Percentiles rank a stretch among this genome's conserved stretches.
These are phyloP conservation scores for Chaetomium fimeti DNA, from an alignment of 495 filamentous ascomycete species.

Conservation along the genomic window DNA sequence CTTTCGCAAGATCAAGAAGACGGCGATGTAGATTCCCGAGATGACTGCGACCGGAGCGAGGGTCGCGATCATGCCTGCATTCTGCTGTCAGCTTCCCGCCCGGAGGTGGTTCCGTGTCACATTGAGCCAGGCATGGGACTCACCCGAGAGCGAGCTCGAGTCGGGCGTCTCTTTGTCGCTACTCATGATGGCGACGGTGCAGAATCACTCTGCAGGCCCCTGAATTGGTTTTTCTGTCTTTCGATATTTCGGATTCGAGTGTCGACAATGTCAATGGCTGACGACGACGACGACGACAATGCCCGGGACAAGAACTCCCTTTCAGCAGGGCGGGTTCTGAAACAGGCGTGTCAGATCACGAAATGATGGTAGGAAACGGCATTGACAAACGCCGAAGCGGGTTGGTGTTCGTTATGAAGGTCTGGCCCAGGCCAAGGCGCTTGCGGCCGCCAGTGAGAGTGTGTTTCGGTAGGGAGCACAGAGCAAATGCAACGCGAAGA, in stretches of 20 bases:
- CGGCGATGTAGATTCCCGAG: conserved; percentile 59
- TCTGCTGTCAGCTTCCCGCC: conserved; percentile 3
- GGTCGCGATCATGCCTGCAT: conserved; percentile 61
- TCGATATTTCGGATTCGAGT: not conserved
- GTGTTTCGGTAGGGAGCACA: not conserved
- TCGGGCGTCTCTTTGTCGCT: not conserved
- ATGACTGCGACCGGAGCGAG: conserved; percentile 66
- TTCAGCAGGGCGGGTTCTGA: not conserved
- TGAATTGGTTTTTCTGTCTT: not conserved
- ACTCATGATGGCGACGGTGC: conserved; percentile 28
- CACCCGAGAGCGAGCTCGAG: conserved; percentile 33
- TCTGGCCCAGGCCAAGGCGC: not conserved
- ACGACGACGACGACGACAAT: not conserved
- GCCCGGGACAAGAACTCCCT: not conserved
- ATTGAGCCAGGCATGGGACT: conserved; percentile 7
- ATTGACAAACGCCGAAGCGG: not conserved
- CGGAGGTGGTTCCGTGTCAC: not conserved
- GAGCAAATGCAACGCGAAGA: not conserved
- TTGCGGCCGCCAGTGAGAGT: not conserved
- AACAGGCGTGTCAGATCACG: conserved; percentile 17
- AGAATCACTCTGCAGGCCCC: conserved; percentile 21
- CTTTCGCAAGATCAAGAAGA: conserved; percentile 76
- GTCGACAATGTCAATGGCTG: not conserved
- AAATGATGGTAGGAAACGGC: not conserved
- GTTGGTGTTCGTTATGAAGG: not conserved